phyloP scores from a whole-genome alignment of 768 basidiomycete species.

The Rhodotorula kratochvilovae region DNA sequence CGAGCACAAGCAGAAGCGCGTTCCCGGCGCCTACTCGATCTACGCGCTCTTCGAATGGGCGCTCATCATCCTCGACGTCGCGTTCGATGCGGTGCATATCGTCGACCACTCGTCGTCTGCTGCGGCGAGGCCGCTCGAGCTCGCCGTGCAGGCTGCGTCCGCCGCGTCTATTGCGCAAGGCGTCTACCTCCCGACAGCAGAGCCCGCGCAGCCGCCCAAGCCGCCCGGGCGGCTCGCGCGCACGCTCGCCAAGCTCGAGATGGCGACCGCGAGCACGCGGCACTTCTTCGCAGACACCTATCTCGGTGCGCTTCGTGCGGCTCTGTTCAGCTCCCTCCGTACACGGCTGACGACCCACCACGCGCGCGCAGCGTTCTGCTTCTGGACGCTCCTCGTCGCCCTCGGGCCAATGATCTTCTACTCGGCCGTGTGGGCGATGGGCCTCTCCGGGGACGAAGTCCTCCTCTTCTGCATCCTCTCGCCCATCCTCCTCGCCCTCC shows the following conservation, averaged over 20 bases:
- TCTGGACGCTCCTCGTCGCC: conserved; percentile 29
- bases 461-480: conserved; percentile 68
- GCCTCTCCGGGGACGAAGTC: conserved; percentile 74
- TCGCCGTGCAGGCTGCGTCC: not conserved
- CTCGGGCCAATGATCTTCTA: conserved; percentile 38
- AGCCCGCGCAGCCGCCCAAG: not conserved
- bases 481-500: conserved; percentile 58
- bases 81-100: conserved; percentile 65
- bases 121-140: not conserved
- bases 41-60: conserved; percentile 87
- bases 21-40: conserved; percentile 80
- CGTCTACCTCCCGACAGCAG: not conserved
- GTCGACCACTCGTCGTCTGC: conserved; percentile 51
- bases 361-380: not conserved
- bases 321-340: not conserved
- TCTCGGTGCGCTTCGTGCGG: conserved; percentile 42
- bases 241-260: not conserved
- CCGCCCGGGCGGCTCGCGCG: not conserved
- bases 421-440: conserved; percentile 69
- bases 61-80: conserved; percentile 66
- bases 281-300: conserved; percentile 41
- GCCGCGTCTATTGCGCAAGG: not conserved
- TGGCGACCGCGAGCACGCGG: not conserved
- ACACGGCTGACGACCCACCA: not conserved
- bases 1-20: conserved; percentile 71